Evolutionary conservation across 2,329 filamentous ascomycete species (phyloP).

Genomic region (Botrytis galanthina): DNA sequence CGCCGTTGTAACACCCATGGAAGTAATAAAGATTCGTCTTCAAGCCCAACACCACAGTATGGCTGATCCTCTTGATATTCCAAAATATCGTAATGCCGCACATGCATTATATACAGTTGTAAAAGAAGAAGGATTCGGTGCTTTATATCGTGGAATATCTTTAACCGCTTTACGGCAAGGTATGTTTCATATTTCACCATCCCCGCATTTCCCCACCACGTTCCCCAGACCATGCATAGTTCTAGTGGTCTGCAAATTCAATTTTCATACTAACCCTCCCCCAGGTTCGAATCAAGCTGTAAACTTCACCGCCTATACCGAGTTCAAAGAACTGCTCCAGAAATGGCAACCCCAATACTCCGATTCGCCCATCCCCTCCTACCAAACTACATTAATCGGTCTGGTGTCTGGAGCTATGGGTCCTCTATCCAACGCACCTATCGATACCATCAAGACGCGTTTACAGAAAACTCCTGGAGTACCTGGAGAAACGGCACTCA

Average conservation of each 20-base stretch:
- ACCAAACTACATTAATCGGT: slow-evolving; percentile 84
- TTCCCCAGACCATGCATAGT: background rate
- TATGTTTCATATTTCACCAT: slow-evolving; percentile 38
- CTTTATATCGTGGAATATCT: slow-evolving; percentile 89
- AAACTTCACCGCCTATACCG: slow-evolving; percentile 97
- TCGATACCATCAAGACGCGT: slow-evolving; percentile 98
- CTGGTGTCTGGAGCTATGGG: slow-evolving; percentile 93
- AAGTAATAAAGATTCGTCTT: slow-evolving; percentile 97
- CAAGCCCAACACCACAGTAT: slow-evolving; percentile 98
- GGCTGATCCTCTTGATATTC: slow-evolving; percentile 92
- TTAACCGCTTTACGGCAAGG: slow-evolving; percentile 92
- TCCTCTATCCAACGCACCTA: slow-evolving; percentile 92
- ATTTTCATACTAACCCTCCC: background rate
- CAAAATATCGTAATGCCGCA: slow-evolving; percentile 95
- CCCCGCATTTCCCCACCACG: background rate
- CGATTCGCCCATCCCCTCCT: slow-evolving; percentile 69
- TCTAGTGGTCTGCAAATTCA: background rate
- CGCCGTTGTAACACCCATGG: slow-evolving; percentile 95
- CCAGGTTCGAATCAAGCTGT: slow-evolving; percentile 78
- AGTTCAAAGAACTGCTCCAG: slow-evolving; percentile 81
- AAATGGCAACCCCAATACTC: slow-evolving; percentile 67
- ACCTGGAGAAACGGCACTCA: slow-evolving; percentile 75
- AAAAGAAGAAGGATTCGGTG: slow-evolving; percentile 82
- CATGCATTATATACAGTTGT: slow-evolving; percentile 82
- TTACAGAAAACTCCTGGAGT: slow-evolving; percentile 86